A percentile compares a stretch with the other conserved stretches of the same genome.
Conservation (phyloP, 768 basidiomycete genomes). For the Psilocybe tampanensis region DNA sequence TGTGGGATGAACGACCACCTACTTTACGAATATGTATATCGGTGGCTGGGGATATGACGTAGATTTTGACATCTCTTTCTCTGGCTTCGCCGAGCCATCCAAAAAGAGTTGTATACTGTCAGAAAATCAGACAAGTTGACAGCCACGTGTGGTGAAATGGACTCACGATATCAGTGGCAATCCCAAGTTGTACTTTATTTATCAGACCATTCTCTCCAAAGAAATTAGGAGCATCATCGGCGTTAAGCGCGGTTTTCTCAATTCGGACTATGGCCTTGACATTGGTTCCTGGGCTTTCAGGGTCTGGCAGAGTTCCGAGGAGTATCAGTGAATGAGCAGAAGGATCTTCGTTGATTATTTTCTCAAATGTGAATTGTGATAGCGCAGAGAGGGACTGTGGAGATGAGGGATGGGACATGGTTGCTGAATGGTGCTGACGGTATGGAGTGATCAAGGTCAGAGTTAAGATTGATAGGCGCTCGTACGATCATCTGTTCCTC, state of each 20-base stretch:
- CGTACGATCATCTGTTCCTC: too few species aligned
- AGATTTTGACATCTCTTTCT: constrained; percentile 75
- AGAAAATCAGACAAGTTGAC: not conserved
- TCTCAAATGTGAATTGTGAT: constrained; percentile 55
- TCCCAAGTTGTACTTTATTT: constrained; percentile 48
- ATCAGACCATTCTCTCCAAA: constrained; percentile 42
- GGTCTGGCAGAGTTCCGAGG: constrained; percentile 63
- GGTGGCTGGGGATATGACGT: constrained; percentile 86
- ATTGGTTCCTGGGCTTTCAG: constrained; percentile 14
- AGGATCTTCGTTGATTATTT: constrained; percentile 64
- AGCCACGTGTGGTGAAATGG: not conserved
- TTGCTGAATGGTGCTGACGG: too few species aligned
- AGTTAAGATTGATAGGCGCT: not conserved
- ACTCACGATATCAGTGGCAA: constrained; percentile 70
- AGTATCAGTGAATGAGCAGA: constrained; percentile 62
- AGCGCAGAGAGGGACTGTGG: constrained; percentile 38
- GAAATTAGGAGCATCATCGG: constrained; percentile 36
- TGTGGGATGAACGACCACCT: not conserved
- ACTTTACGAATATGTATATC: constrained; percentile 89
- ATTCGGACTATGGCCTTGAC: constrained; percentile 71
- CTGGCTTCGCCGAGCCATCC: constrained; percentile 60
- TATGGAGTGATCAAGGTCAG: not conserved
- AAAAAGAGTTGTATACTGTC: constrained; percentile 82
- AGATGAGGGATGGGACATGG: constrained; percentile 36
- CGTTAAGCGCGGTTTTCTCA: constrained; percentile 73